Evolutionary conservation across 768 basidiomycete genomes (phyloP).

Genomic region (Mycena rebaudengoi): DNA sequence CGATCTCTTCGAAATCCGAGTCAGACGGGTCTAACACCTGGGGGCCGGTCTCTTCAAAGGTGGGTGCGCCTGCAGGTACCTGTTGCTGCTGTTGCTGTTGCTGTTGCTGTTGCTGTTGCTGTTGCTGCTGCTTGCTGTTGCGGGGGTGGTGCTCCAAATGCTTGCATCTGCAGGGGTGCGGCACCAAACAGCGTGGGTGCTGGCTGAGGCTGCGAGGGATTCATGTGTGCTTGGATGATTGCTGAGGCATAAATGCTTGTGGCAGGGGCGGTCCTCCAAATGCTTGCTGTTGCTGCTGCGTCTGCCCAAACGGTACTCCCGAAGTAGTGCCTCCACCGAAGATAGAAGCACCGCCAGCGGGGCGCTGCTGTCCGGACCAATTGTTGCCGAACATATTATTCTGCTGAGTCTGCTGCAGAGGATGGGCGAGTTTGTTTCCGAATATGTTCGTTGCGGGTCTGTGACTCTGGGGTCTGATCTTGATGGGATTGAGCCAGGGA

Average conservation of each 20-base stretch:
- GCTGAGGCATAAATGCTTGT: no score
- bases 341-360: no score
- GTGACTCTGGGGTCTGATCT: conserved; percentile 35
- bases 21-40: no score
- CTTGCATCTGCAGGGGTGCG: neutral
- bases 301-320: no score
- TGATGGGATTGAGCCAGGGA: conserved; percentile 42
- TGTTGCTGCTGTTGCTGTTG: neutral
- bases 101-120: no score
- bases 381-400: no score
- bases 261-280: no score
- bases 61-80: neutral
- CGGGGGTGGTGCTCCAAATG: neutral
- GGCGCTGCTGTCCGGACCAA: no score
- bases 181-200: neutral
- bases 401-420: conserved; percentile 6
- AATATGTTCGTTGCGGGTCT: neutral
- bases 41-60: conserved; percentile 34
- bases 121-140: no score
- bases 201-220: neutral
- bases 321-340: no score
- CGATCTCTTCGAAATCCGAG: conserved; percentile 44
- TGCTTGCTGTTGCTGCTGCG: neutral
- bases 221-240: no score
- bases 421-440: no score